Percentiles rank a stretch among this genome's conserved stretches.
phyloP scores from a whole-genome alignment of 441 rosid genomes.

The Rhodomyrtus psidioides region DNA sequence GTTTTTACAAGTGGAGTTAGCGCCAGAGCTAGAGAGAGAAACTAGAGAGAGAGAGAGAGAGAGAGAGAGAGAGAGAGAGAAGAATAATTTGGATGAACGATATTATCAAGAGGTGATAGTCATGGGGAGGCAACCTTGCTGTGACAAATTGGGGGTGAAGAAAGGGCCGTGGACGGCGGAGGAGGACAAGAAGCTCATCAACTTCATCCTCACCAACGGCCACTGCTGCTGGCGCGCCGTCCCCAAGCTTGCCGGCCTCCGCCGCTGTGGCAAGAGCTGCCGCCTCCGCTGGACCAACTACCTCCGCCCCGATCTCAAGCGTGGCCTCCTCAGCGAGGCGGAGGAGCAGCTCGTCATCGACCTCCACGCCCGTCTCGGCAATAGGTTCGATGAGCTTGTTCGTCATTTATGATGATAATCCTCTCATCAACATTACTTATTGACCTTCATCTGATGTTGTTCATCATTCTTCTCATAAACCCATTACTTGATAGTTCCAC shows the following conservation, averaged over 20 bases:
- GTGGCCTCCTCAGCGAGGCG: constrained; percentile 5
- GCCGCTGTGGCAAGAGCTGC: constrained; percentile 8
- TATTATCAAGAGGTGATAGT: not conserved
- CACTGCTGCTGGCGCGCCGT: constrained; percentile 11
- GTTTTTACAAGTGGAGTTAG: not conserved
- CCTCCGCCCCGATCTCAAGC: constrained; percentile 6
- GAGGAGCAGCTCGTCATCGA: constrained; percentile 1
- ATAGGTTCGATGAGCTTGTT: not conserved
- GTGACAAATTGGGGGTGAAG: constrained; percentile 9
- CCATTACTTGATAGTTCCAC: not conserved
- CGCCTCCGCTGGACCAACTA: constrained; percentile 11
- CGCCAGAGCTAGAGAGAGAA: not conserved
- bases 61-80: not conserved
- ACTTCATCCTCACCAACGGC: constrained; percentile 5
- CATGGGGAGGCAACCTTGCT: constrained; percentile 6
- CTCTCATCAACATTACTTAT: not conserved
- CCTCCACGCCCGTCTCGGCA: constrained; percentile 6
- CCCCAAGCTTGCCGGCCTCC: constrained; percentile 7
- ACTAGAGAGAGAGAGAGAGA: not conserved
- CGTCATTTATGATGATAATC: not conserved
- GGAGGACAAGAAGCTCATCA: constrained; percentile 8
- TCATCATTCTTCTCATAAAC: not conserved
- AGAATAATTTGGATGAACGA: not conserved
- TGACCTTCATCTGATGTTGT: not conserved
- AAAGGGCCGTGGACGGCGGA: constrained; percentile 11